phyloP scores from a whole-genome alignment of 2,329 filamentous ascomycete genomes.

The Tympanopsis confertula region DNA sequence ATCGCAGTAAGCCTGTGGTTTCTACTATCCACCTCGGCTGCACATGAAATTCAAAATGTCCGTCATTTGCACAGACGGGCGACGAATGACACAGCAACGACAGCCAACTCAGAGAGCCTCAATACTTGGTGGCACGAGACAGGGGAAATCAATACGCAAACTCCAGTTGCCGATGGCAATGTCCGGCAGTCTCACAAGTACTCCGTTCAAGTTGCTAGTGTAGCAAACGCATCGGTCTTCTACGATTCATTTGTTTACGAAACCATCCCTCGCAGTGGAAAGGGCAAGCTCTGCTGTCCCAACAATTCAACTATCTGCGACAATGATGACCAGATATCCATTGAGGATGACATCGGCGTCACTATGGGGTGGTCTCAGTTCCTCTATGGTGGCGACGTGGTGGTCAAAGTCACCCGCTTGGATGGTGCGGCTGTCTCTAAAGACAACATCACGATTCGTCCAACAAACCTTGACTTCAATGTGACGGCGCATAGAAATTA shows the following conservation, averaged over 20 bases:
- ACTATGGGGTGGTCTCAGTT: conserved; percentile 23
- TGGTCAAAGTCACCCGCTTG: conserved; percentile 11
- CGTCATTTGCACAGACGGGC: too few relatives aligned
- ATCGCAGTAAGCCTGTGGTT: too few relatives aligned
- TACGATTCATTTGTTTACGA: conserved; percentile 22
- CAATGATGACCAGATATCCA: conserved; percentile 14
- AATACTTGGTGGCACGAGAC: conserved; percentile 10
- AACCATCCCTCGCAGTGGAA: conserved; percentile 21
- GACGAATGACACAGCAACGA: too few relatives aligned
- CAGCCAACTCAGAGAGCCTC: conserved; percentile 4
- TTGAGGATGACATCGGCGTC: conserved; percentile 16
- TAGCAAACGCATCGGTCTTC: too few relatives aligned
- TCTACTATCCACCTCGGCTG: too few relatives aligned
- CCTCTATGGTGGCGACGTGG: conserved; percentile 10
- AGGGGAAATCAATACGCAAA: conserved; percentile 11
- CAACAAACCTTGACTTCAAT: conserved; percentile 11
- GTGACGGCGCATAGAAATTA: conserved; percentile 8
- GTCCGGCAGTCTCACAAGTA: conserved; percentile 12
- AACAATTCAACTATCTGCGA: conserved; percentile 8
- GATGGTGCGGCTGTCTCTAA: conserved; percentile 6
- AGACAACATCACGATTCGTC: conserved; percentile 14
- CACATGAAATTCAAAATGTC: too few relatives aligned
- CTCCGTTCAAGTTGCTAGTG: conserved; percentile 8
- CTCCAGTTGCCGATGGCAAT: conserved; percentile 8
- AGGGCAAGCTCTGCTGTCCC: conserved; percentile 13